A percentile compares a stretch with the other conserved stretches of the same genome.
Evolutionary conservation across 2,329 filamentous ascomycete species (phyloP).

Genomic region (Colletotrichum lindemuthianum): DNA sequence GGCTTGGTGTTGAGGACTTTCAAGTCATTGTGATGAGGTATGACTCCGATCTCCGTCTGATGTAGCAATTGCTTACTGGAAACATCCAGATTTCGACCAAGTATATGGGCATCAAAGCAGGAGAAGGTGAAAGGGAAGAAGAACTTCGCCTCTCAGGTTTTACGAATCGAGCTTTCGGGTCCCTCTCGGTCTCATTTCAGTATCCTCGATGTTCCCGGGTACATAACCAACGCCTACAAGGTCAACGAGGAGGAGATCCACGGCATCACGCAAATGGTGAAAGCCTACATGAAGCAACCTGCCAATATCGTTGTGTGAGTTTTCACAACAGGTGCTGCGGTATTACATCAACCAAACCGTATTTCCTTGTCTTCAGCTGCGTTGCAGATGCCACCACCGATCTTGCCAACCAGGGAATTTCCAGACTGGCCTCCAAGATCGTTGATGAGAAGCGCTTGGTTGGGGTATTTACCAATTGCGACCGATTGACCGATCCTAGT

Average conservation of each 20-base stretch:
- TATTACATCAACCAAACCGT: background rate
- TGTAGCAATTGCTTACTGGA: background rate
- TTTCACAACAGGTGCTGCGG: too few species aligned
- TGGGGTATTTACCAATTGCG: conserved; percentile 52
- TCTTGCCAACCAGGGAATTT: conserved; percentile 44
- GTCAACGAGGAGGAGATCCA: conserved; percentile 44
- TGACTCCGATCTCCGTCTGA: background rate
- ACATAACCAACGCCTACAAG: conserved; percentile 39
- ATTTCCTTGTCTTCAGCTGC: conserved; percentile 40
- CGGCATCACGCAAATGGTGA: conserved; percentile 45
- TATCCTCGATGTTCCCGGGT: conserved; percentile 50
- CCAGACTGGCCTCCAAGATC: conserved; percentile 40
- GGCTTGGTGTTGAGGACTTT: conserved; percentile 44
- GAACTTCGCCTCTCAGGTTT: conserved; percentile 50
- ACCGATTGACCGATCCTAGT: conserved; percentile 40
- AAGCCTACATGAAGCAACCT: conserved; percentile 47
- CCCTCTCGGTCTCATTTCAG: conserved; percentile 49
- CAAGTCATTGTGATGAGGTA: conserved; percentile 45
- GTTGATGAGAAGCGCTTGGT: conserved; percentile 45
- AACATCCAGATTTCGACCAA: conserved; percentile 40
- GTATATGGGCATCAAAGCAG: conserved; percentile 45
- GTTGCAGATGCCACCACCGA: conserved; percentile 46
- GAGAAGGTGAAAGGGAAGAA: conserved; percentile 38
- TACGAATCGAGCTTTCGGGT: conserved; percentile 50
- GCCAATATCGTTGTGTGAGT: conserved; percentile 52